Conservation (phyloP, 2,329 filamentous ascomycete genomes). For the Diaporthe nobilis region DNA sequence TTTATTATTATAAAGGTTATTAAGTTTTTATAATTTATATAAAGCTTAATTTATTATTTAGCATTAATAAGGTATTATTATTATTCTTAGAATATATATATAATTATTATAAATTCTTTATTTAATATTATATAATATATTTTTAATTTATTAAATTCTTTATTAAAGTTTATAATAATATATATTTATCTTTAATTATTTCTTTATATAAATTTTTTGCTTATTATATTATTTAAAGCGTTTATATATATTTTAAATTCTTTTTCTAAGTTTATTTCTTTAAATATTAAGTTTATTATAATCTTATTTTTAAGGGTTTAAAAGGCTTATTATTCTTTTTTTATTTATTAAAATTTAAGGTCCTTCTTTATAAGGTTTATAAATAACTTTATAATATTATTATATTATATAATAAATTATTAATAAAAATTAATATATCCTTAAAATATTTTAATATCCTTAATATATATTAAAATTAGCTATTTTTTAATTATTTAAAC, state of each 20-base stretch:
- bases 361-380: not conserved
- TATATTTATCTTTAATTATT: not conserved
- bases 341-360: too few species aligned
- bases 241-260: not conserved
- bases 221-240: not conserved
- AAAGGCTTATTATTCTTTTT: not conserved
- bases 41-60: too few species aligned
- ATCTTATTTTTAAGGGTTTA: not conserved
- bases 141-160: not conserved
- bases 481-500: not conserved
- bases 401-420: not conserved
- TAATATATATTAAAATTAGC: too few species aligned
- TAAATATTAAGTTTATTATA: too few species aligned
- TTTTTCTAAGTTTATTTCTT: not conserved
- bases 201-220: not conserved
- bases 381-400: too few species aligned
- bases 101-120: too few species aligned
- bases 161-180: not conserved
- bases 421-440: not conserved
- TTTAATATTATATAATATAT: not conserved
- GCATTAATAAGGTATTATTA: not conserved
- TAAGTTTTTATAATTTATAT: not conserved
- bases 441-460: not conserved
- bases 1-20: slow-evolving; percentile 1
- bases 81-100: too few species aligned